Evolutionary conservation across 345 rosid genomes (phyloP), one percentile per base, ranked within the genome.

Genomic region (Hirschfeldia incana): DNA sequence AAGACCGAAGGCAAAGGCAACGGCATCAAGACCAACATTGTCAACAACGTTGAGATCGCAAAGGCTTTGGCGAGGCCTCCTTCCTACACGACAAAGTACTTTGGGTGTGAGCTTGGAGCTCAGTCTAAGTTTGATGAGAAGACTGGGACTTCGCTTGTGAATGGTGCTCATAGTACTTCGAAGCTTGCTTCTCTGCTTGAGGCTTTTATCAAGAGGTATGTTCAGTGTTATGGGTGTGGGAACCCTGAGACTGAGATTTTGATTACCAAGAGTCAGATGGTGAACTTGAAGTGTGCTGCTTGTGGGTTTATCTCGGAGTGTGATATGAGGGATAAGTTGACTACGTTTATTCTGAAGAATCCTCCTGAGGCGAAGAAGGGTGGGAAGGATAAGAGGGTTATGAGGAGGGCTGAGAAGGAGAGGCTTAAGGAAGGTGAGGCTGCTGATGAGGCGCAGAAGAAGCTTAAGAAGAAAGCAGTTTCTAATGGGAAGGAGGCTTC

Each of bases 381-480:
- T 0, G 64, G 86, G 0, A 93, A 88, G 73, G 92, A 90, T 72
- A 88, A 91, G 86, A 93, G 90, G 76, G 87, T 88, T 0, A 81
- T 93, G 97, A 90, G 98, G 69, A 91, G 92, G 82, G 98, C 95
- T 72, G 98, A 93, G 89, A 93, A 90, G 84, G 98, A 93, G 74
- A 79, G 97, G 76, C 83, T 91, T 13, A 93, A 89, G 81, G 98
- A 93, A 82, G 98, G 98, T 6, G 98, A 88, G 59, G 91, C 86
- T 65, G 97, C 97, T 1, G 97, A 93, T 46, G 95, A 88, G 79
- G 98, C 90, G 86, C 84, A 30, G 82, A 93, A 83, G 76, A 93
- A 88, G 76, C 58, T 81, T 9, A 91, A 89, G 88, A 91, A 91
- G 89, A 88, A 86, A 46, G 64, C 15, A 46, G 64, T 9, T 13